Evolutionary conservation across 805 yeast species (phyloP), one percentile per base, ranked within the genome.

Genomic region (Blastobotrys mokoenaii): DNA sequence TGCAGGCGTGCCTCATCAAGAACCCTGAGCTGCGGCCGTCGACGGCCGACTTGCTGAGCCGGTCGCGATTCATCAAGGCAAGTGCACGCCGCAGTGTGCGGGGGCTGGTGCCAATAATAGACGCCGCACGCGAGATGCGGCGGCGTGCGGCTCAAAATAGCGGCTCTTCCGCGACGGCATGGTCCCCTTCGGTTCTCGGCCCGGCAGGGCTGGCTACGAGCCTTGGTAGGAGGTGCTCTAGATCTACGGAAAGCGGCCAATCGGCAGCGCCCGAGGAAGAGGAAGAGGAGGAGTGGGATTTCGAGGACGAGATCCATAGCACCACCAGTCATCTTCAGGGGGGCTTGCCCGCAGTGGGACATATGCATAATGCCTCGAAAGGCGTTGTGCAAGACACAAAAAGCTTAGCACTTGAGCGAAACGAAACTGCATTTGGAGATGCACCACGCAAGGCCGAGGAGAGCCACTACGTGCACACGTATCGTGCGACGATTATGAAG

Each of bases 21-120:
- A 76, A 78, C 48, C 93, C 95, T 1, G 50, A 50, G 1, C 58
- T 68, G 46, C 71, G 97, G 51, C 88, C 90, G 0, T 62, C 76
- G 14, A 84, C 90, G 0, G 49, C 60, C 0, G 64, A 67, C 11
- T 66, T 93, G 40, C 64, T 84, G 47, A 71, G 70, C 8, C 27
- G 27, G 38, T 73, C 72, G 41, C 69, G 70, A 41, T 82, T 81
- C 35, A 27, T 43, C 27, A 29, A 27, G 40, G 14, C 18, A 3
- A 17, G 40, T 14, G 34, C 22, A 8, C 17, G 14, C 15, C 22
- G 29, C 25, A 22, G 40, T 29, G n/a, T 18, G 31, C 30, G 18
- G 38, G 16, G 12, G 11, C 39, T 20, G 22, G 34, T 38, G 17
- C 38, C 38, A 32, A 6, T 34, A 32, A 41, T 42, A n/a, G 30